These are phyloP conservation scores for Fusarium robinianum DNA, from an alignment of 2,329 filamentous ascomycete genomes.

Conservation along the genomic window DNA sequence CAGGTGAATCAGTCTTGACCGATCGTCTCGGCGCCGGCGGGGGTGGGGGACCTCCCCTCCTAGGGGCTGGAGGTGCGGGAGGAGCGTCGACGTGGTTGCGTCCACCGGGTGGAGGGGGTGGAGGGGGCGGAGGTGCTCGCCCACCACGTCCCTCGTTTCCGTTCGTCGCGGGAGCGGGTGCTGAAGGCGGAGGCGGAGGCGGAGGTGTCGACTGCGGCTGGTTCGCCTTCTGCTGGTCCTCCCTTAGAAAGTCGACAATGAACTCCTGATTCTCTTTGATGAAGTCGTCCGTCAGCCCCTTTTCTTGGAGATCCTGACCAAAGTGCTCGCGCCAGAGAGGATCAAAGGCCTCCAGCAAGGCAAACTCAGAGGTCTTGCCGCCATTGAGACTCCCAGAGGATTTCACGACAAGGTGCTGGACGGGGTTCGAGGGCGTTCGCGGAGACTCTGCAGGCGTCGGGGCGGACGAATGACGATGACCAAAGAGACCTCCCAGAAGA, in stretches of 20 bases:
- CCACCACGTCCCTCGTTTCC: slow-evolving; percentile 39
- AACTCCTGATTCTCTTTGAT: slow-evolving; percentile 72
- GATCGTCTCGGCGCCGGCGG: slow-evolving; percentile 61
- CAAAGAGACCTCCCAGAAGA: slow-evolving; percentile 65
- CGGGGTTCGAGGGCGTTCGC: slow-evolving; percentile 46
- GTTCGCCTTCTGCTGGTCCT: slow-evolving; percentile 54
- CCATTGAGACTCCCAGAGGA: slow-evolving; percentile 55
- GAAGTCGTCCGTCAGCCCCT: slow-evolving; percentile 68
- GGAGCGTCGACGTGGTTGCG: slow-evolving; percentile 29
- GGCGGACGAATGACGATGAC: slow-evolving; percentile 63
- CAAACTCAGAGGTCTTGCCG: slow-evolving; percentile 54
- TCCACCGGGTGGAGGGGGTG: slow-evolving; percentile 39
- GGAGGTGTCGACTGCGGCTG: slow-evolving; percentile 29
- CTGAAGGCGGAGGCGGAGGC: slow-evolving; percentile 36
- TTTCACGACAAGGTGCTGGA: slow-evolving; percentile 43
- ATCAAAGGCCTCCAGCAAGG: slow-evolving; percentile 66
- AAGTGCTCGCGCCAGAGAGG: slow-evolving; percentile 68
- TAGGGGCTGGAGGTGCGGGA: slow-evolving; percentile 38
- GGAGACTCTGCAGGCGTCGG: slow-evolving; percentile 63
- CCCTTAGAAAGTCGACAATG: slow-evolving; percentile 66
- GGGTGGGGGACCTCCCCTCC: slow-evolving; percentile 40
- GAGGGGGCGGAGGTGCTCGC: slow-evolving; percentile 46
- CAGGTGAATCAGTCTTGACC: slow-evolving; percentile 52
- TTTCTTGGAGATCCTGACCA: slow-evolving; percentile 64
- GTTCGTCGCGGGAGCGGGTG: slow-evolving; percentile 38